phyloP scores from a whole-genome alignment of 2,329 filamentous ascomycete species.

The Colletotrichum aenigma region DNA sequence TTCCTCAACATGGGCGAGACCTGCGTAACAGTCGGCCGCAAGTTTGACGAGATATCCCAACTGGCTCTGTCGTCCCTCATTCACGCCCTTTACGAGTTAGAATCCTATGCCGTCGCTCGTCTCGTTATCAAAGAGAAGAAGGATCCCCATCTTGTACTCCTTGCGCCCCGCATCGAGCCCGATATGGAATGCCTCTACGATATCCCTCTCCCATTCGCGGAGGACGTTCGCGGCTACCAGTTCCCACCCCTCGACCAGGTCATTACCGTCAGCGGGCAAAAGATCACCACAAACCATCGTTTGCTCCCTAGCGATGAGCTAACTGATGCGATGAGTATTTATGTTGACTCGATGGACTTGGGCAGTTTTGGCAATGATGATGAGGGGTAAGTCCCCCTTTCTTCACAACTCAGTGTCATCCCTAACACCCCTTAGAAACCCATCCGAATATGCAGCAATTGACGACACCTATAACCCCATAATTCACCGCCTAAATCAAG shows the following conservation, averaged over 20 bases:
- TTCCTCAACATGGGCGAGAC: constrained; percentile 86
- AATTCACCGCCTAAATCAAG: constrained; percentile 88
- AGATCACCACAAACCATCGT: constrained; percentile 75
- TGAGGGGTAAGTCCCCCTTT: constrained; percentile 65
- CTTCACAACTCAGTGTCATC: background rate
- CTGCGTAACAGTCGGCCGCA: constrained; percentile 78
- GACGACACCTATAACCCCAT: constrained; percentile 85
- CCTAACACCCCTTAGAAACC: constrained; percentile 37
- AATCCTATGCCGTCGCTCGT: constrained; percentile 85
- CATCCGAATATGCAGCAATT: constrained; percentile 73
- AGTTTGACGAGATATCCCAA: constrained; percentile 79
- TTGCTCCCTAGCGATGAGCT: constrained; percentile 80
- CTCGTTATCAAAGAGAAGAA: constrained; percentile 85
- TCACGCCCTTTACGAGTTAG: constrained; percentile 83
- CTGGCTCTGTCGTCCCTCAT: constrained; percentile 89
- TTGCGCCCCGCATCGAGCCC: constrained; percentile 79
- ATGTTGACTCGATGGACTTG: constrained; percentile 92
- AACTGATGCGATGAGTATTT: constrained; percentile 82
- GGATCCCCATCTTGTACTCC: constrained; percentile 75
- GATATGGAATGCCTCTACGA: constrained; percentile 89
- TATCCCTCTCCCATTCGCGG: constrained; percentile 87
- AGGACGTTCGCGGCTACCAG: constrained; percentile 88
- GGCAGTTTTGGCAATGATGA: constrained; percentile 74
- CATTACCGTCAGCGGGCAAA: constrained; percentile 83
- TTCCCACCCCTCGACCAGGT: constrained; percentile 91